Base-by-base conservation (phyloP, 2,329 filamentous ascomycete genomes). In the Chrysoporthe cubensis region DNA sequence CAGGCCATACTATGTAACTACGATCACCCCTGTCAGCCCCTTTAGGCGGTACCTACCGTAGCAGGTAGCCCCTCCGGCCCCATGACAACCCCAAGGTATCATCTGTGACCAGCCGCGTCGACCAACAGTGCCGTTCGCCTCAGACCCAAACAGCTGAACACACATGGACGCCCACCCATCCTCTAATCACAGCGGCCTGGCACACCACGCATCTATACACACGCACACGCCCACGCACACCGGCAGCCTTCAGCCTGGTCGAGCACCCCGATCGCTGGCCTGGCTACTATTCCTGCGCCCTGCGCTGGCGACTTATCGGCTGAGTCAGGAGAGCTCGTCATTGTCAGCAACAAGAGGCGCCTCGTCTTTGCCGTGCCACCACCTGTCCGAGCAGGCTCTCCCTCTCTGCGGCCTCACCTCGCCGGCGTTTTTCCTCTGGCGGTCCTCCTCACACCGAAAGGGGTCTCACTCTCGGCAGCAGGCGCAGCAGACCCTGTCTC, bases 291-390 rank as follows among this genome's bases (percentile, higher is more conserved):
- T 54, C 50, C 21, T 54, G 26, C 32, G 50, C 21, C 13, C 21
- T 54, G 50, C 50, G 32, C 50, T 14, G 50, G 13, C 14, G 50
- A 54, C 50, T 14, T 54, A 61, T 61, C 56, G 59, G 67, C 67
- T 69, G 67, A 69, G 52, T 69, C 64, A 69, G 67, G 64, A 60
- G 59, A 69, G 64, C 59, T 69, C 52, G 52, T 48, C 59, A 54
- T 59, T 14, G 65, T 60, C 61, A 56, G 62, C 65, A 66, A 46
- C 58, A 57, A 60, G 62, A 44, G 46, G 58, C 43, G 26, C 64
- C 62, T 50, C 68, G 50, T 52, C 62, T 26, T 26, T 52, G 56
- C 52, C 46, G 65, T 69, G 58, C 62, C 66, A 67, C 62, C 43
- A 64, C 65, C 54, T 48, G 60, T 63, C 56, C 50, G 61, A 57